Percentiles rank a stretch among this genome's conserved stretches.
Conservation (phyloP, 1,139 yeast genomes). For the Geotrichum australiense region DNA sequence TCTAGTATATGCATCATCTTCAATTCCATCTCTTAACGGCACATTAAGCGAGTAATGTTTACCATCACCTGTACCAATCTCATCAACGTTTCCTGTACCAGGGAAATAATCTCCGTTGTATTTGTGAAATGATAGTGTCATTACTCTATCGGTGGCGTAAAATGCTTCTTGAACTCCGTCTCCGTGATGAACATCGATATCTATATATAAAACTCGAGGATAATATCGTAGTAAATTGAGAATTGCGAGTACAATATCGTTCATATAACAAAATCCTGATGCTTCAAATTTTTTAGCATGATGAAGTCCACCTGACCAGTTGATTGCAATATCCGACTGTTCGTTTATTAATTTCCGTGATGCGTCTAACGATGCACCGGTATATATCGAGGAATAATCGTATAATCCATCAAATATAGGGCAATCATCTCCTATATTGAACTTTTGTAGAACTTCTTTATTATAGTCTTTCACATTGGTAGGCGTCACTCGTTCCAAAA, state of each 20-base stretch:
- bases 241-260: slow-evolving; percentile 87
- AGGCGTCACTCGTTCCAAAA: slow-evolving; percentile 72
- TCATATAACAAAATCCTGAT: slow-evolving; percentile 90
- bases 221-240: slow-evolving; percentile 75
- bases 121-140: slow-evolving; percentile 93
- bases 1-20: slow-evolving; percentile 78
- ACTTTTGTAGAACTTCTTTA: slow-evolving; percentile 52
- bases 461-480: slow-evolving; percentile 59
- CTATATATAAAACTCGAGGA: slow-evolving; percentile 87
- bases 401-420: slow-evolving; percentile 95
- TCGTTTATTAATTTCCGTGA: slow-evolving; percentile 75
- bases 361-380: slow-evolving; percentile 94
- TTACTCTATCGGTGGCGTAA: slow-evolving; percentile 88
- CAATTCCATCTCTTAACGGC: slow-evolving; percentile 93
- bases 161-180: slow-evolving; percentile 99
- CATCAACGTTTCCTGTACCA: slow-evolving; percentile 87
- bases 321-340: slow-evolving; percentile 90
- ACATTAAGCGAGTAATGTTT: slow-evolving; percentile 82
- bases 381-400: slow-evolving; percentile 76
- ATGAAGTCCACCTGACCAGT: slow-evolving; percentile 96
- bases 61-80: slow-evolving; percentile 81
- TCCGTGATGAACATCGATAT: slow-evolving; percentile 94
- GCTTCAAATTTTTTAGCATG: slow-evolving; percentile 95
- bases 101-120: slow-evolving; percentile 95
- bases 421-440: slow-evolving; percentile 95